Percentiles rank a stretch among this genome's conserved stretches.
These are phyloP conservation scores for Chalara sp. DNA, from an alignment of 2,329 filamentous ascomycete species.

Conservation along the genomic window DNA sequence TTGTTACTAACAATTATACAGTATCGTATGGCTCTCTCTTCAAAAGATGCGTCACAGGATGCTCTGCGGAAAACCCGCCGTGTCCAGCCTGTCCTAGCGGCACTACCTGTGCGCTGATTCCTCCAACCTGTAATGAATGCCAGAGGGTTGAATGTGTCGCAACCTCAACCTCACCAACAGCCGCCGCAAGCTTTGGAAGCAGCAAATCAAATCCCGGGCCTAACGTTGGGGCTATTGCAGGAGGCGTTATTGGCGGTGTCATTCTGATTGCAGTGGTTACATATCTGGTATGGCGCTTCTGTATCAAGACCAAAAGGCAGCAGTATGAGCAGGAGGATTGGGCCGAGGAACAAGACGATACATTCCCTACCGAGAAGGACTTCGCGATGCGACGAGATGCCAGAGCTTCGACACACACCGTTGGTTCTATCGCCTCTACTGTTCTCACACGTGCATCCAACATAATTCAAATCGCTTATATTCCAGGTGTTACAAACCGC, in stretches of 20 bases:
- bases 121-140: slow-evolving; percentile 53
- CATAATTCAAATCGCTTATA: slow-evolving; percentile 98
- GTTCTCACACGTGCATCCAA: slow-evolving; percentile 95
- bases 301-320: slow-evolving; percentile 71
- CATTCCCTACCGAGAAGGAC: slow-evolving; percentile 46
- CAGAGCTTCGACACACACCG: slow-evolving; percentile 75
- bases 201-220: slow-evolving; percentile 41
- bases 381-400: slow-evolving; percentile 49
- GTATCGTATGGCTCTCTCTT: slow-evolving; percentile 35
- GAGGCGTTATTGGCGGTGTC: slow-evolving; percentile 82
- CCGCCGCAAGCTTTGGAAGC: slow-evolving; percentile 16
- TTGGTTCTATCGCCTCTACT: slow-evolving; percentile 88
- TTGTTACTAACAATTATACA: slow-evolving; percentile 4
- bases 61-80: slow-evolving; percentile 41
- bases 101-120: slow-evolving; percentile 52
- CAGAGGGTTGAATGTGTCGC: slow-evolving; percentile 48
- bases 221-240: slow-evolving; percentile 80
- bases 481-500: slow-evolving; percentile 91
- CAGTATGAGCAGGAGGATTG: slow-evolving; percentile 55
- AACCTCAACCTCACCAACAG: slow-evolving; percentile 18
- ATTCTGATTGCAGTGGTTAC: slow-evolving; percentile 65
- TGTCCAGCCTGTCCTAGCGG: slow-evolving; percentile 52
- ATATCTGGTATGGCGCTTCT: slow-evolving; percentile 83
- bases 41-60: slow-evolving; percentile 50
- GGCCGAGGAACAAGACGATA: slow-evolving; percentile 37